Conservation (phyloP, 441 rosid genomes). For the Dalechampia spathulata region DNA sequence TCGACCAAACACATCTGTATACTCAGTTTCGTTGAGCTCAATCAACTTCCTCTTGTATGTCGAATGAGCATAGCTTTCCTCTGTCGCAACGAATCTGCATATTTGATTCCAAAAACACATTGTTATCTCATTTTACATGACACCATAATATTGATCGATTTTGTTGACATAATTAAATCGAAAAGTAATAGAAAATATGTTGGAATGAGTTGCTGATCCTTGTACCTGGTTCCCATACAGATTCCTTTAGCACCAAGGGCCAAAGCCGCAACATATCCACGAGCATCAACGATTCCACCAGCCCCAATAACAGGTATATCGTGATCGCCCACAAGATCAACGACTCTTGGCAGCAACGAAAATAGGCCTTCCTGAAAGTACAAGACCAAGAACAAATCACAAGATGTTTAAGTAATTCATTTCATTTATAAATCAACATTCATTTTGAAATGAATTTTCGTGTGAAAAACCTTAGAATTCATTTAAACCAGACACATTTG, state of each 20-base stretch:
- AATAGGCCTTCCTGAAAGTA: slow-evolving; percentile 52
- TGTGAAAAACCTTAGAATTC: too few relatives aligned
- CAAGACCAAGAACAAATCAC: slow-evolving; percentile 1
- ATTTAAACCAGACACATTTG: too few relatives aligned
- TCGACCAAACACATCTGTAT: slow-evolving; percentile 69
- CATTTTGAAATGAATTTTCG: too few relatives aligned
- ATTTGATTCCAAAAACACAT: not conserved
- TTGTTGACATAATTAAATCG: too few relatives aligned
- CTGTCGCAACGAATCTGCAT: slow-evolving; percentile 70
- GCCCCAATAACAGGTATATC: slow-evolving; percentile 77
- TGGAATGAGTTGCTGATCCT: too few relatives aligned
- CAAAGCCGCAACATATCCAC: slow-evolving; percentile 84
- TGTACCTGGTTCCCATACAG: slow-evolving; percentile 80
- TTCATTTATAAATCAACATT: too few relatives aligned
- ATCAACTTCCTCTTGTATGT: slow-evolving; percentile 61
- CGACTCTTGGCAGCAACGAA: slow-evolving; percentile 67
- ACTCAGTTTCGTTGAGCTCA: slow-evolving; percentile 53
- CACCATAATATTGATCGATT: too few relatives aligned
- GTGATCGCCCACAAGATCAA: slow-evolving; percentile 52
- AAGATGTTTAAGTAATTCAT: too few relatives aligned
- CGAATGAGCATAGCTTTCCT: slow-evolving; percentile 83
- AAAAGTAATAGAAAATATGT: not conserved
- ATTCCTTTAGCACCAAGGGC: slow-evolving; percentile 85
- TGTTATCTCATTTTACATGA: too few relatives aligned
- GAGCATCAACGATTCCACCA: slow-evolving; percentile 71